Evolutionary conservation across 345 rosid genomes (phyloP).

Genomic region (Brassica cretica): DNA sequence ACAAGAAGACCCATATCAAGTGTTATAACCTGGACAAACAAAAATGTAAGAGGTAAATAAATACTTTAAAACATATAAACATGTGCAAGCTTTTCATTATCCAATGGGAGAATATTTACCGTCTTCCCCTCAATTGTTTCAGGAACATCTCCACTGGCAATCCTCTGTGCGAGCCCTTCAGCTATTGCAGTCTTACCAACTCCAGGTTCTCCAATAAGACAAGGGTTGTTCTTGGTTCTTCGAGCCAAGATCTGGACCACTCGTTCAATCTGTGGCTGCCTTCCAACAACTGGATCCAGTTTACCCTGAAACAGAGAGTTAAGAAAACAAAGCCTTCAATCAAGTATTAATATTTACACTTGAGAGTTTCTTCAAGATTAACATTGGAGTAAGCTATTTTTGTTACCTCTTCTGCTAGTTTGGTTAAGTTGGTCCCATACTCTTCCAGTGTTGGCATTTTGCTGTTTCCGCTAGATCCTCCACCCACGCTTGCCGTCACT

Average conservation of each 20-base stretch:
- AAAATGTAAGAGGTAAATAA: not conserved
- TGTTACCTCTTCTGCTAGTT: constrained; percentile 92
- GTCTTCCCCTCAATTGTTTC: constrained; percentile 97
- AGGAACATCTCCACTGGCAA: constrained; percentile 92
- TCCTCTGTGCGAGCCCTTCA: constrained; percentile 97
- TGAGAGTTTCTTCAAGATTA: not conserved
- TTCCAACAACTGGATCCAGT: constrained; percentile 98
- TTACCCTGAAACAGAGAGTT: constrained; percentile 64
- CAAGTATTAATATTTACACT: not conserved
- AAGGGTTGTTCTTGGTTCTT: constrained; percentile 94
- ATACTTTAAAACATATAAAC: not conserved
- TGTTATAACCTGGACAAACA: constrained; percentile 69
- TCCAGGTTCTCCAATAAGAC: constrained; percentile 99
- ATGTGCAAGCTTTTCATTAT: not conserved
- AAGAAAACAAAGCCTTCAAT: not conserved
- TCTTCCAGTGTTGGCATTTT: constrained; percentile 99
- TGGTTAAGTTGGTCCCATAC: constrained; percentile 96
- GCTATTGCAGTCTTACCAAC: constrained; percentile 99
- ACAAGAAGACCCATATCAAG: constrained; percentile 99
- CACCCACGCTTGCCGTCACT: constrained; percentile 79
- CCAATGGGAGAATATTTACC: constrained; percentile 41
- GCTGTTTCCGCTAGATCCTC: constrained; percentile 62
- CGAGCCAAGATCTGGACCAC: constrained; percentile 96
- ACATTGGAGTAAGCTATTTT: not conserved
- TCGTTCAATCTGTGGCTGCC: constrained; percentile 93